phyloP scores from a whole-genome alignment of 2,329 filamentous ascomycete species.

The Samsoniella hepiali region DNA sequence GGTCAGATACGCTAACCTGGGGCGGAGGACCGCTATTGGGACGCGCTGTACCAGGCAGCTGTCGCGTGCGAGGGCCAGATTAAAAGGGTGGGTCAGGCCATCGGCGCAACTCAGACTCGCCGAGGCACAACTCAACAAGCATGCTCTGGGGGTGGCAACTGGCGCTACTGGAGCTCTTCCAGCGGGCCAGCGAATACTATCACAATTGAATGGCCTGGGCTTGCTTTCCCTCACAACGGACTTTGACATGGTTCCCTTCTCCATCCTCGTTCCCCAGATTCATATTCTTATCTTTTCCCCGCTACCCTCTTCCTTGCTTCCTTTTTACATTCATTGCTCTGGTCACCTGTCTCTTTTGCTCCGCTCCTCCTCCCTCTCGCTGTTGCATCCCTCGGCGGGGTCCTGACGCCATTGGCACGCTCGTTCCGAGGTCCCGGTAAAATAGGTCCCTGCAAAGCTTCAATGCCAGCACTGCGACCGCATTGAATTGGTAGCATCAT shows the following conservation, averaged over 20 bases:
- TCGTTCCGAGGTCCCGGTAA: constrained; percentile 20
- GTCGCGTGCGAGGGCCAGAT: background rate
- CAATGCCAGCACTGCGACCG: constrained; percentile 1
- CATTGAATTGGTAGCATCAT: constrained; percentile 10
- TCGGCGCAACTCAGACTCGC: constrained; percentile 10
- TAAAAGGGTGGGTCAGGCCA: constrained; percentile 2
- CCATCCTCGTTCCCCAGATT: background rate
- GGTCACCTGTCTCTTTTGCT: background rate
- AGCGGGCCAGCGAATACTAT: background rate
- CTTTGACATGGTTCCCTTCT: background rate
- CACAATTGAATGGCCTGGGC: background rate
- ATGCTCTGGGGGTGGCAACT: constrained; percentile 9
- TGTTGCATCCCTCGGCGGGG: constrained; percentile 17
- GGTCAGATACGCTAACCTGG: constrained; percentile 4
- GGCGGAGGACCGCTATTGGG: background rate
- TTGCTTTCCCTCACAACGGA: background rate
- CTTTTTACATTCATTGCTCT: background rate
- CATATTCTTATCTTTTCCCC: background rate
- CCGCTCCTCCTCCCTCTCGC: background rate
- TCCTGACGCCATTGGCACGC: constrained; percentile 20
- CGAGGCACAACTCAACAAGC: constrained; percentile 14
- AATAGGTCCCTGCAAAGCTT: background rate
- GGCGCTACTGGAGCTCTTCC: constrained; percentile 2
- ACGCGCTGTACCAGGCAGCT: background rate
- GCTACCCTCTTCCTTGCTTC: background rate